A percentile compares a stretch with the other conserved stretches of the same genome.
Conservation (phyloP, 805 yeast genomes). For the Saturnispora sanitii region DNA sequence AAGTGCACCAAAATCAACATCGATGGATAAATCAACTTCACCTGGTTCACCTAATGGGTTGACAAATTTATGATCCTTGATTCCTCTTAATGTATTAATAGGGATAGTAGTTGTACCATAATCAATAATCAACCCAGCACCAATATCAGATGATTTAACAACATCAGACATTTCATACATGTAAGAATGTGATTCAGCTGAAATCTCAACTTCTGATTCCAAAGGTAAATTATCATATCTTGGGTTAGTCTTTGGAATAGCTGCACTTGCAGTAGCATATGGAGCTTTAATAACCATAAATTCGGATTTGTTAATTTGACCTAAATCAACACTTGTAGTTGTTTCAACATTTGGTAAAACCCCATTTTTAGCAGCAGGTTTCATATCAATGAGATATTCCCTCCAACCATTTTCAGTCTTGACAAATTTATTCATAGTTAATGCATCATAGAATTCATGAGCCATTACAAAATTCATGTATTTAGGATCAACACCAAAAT, state of each 20-base stretch:
- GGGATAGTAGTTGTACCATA: slow-evolving; percentile 67
- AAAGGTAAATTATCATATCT: slow-evolving; percentile 46
- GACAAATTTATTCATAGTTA: slow-evolving; percentile 65
- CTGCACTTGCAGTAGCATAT: slow-evolving; percentile 51
- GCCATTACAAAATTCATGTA: slow-evolving; percentile 58
- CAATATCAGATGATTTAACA: slow-evolving; percentile 30
- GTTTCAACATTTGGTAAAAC: slow-evolving; percentile 17
- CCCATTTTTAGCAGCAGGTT: slow-evolving; percentile 12
- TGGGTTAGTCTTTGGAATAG: slow-evolving; percentile 39
- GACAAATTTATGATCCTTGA: slow-evolving; percentile 60
- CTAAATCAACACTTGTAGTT: slow-evolving; percentile 8
- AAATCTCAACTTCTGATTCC: slow-evolving; percentile 57
- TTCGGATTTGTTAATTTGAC: slow-evolving; percentile 17
- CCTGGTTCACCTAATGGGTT: slow-evolving; percentile 73
- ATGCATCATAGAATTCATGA: slow-evolving; percentile 82
- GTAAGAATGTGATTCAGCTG: slow-evolving; percentile 61
- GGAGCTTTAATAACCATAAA: slow-evolving; percentile 52
- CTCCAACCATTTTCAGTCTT: slow-evolving; percentile 66
- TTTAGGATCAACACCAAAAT: slow-evolving; percentile 24
- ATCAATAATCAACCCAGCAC: slow-evolving; percentile 67
- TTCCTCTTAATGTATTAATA: slow-evolving; percentile 64
- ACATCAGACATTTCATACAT: slow-evolving; percentile 40
- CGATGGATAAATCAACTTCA: slow-evolving; percentile 70
- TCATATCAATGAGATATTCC: slow-evolving; percentile 59
- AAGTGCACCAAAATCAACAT: slow-evolving; percentile 69